Conservation (phyloP, 2,329 filamentous ascomycete genomes). For the Pseudogymnoascus sp. region DNA sequence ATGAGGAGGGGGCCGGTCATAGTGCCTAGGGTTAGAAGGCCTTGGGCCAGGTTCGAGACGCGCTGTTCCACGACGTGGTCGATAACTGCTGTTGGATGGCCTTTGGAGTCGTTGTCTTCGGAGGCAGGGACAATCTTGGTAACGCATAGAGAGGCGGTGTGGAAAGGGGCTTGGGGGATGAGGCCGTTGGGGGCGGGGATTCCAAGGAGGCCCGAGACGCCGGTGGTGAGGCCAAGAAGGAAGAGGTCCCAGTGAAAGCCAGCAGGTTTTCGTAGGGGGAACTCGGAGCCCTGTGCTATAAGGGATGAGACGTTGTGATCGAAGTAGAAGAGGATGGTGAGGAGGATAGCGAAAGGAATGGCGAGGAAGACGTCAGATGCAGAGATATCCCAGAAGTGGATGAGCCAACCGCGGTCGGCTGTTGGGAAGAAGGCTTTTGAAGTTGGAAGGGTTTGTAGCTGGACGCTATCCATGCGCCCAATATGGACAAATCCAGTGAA, state of each 20-base stretch:
- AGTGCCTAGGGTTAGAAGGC: constrained; percentile 69
- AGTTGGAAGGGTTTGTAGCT: constrained; percentile 67
- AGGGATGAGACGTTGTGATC: constrained; percentile 84
- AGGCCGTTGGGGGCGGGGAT: constrained; percentile 78
- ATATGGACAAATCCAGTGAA: constrained; percentile 87
- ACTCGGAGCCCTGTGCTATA: constrained; percentile 77
- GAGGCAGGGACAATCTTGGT: constrained; percentile 49
- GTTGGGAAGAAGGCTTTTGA: constrained; percentile 76
- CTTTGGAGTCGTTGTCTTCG: constrained; percentile 49
- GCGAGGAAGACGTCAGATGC: constrained; percentile 73
- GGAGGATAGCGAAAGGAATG: constrained; percentile 75
- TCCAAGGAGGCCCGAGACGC: constrained; percentile 67
- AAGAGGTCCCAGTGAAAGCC: constrained; percentile 85
- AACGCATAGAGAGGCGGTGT: constrained; percentile 72
- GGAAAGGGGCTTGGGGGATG: constrained; percentile 78
- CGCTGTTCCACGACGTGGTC: constrained; percentile 72
- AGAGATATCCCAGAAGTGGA: constrained; percentile 73
- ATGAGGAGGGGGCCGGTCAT: constrained; percentile 70
- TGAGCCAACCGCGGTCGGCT: constrained; percentile 64
- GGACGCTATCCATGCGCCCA: constrained; percentile 68
- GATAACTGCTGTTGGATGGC: constrained; percentile 45
- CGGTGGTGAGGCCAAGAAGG: constrained; percentile 71
- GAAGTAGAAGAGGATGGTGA: constrained; percentile 84
- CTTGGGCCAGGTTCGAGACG: constrained; percentile 70
- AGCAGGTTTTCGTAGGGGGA: constrained; percentile 71